Evolutionary conservation across 345 rosid species (phyloP), one percentile per base, ranked within the genome.

Genomic region (Dovyalis caffra): DNA sequence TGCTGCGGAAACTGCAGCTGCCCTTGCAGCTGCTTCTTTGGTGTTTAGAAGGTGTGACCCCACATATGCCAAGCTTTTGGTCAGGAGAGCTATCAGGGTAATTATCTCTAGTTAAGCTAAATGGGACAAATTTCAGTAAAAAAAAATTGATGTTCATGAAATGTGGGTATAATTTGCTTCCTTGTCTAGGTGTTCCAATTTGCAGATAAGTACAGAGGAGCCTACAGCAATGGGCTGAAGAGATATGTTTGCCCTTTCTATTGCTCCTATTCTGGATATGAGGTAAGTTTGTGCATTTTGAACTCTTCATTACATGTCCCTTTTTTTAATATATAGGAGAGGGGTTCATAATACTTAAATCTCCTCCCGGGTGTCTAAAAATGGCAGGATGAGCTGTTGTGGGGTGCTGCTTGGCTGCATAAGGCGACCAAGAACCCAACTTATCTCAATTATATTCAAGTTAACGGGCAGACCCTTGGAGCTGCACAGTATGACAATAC

Each of bases 251-350:
- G 91, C 77, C 91, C 89, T 33, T 88, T 83, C 69, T 88, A 88
- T 7, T 88, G 91, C 51, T 80, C 83, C 68, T 88, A 79, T 64
- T 86, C 89, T 70, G 91, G 91, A n/a, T 88, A 85, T 74, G 80
- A 88, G 84, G 91, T 88, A 78, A 47, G 11, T 10, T 35, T 11
- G 21, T 11, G 45, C 77, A n/a, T 66, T 14, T 10, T 15, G 38
- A 29, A 14, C 11, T 1, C 25, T 21, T n/a, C 45, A 16, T 16
- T 35, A 6, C 3, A 0, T 28, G 2, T 21, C 12, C 12, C 60
- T 38, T 60, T 9, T 38, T 2, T 57, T 20, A 32, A n/a, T n/a
- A n/a, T n/a, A n/a, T n/a, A n/a, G n/a, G n/a, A 33, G 3, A 26
- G n/a, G 10, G 21, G 47, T 14, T n/a, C 12, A 8, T n/a, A 15